Evolutionary conservation across 2,329 filamentous ascomycete genomes (phyloP).

Genomic region (Fusarium bulbicola): DNA sequence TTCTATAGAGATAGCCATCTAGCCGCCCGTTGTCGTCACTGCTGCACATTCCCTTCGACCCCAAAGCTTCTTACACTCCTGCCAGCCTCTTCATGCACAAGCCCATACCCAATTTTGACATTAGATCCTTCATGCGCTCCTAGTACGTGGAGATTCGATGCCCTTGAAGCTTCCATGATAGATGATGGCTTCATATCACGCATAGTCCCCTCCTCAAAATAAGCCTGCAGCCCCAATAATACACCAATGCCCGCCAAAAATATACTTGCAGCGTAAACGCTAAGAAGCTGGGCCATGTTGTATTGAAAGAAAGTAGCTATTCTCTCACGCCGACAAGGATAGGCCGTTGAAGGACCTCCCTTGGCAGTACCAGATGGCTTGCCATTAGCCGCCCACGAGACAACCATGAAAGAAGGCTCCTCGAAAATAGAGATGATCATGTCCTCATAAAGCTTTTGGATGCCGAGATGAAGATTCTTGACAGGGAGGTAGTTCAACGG

Average conservation of each 20-base stretch:
- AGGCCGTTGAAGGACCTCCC: neutral
- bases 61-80: neutral
- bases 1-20: too few relatives aligned
- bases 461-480: neutral
- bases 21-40: neutral
- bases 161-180: neutral
- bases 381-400: neutral
- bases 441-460: neutral
- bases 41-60: neutral
- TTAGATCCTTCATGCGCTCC: fast-evolving
- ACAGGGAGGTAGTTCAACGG: neutral
- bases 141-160: neutral
- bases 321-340: neutral
- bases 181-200: constrained; percentile 15
- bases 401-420: fast-evolving
- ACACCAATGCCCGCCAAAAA: fast-evolving
- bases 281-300: neutral
- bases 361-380: neutral
- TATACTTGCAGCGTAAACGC: neutral
- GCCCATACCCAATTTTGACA: neutral
- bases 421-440: neutral
- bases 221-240: fast-evolving
- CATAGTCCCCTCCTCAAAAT: neutral
- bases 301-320: neutral
- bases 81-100: neutral